Base-by-base conservation (phyloP, 805 yeast species). In the Starmerella khaoyaiensis region DNA sequence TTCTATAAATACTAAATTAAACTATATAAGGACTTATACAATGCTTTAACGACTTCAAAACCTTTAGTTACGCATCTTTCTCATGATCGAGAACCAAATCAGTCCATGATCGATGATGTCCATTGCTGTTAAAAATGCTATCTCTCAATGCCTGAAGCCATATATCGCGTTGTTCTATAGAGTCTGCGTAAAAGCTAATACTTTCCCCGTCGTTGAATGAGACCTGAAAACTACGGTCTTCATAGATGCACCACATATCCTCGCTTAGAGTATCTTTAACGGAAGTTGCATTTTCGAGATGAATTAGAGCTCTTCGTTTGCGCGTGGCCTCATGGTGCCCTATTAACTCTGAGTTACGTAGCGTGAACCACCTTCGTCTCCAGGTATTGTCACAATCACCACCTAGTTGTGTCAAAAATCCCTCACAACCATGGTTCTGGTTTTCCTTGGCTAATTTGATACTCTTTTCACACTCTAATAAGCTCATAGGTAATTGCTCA, bases 401-500 rank as follows among this genome's bases (percentile, higher is more conserved):
- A 18, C 97, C 97, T 51, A 81, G 86, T 59, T 86, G 97, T 47
- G 76, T 74, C 59, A 86, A 61, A 53, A 65, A 79, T 0, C 96
- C 96, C 55, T 81, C 44, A 76, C 51, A 28, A 10, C 37, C 34
- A 7, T 52, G 51, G 16, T 62, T 37, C 19, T 38, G 42, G 62
- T 61, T 59, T 24, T 41, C 36, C 21, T 57, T 2, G 35, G 48
- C 30, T 60, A 47, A 6, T 46, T 37, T 49, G 51, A 11, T 64
- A 61, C 29, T 40, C 28, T 28, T 31, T 26, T 38, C 44, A 31
- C 50, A 47, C 28, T 68, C 61, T 41, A 61, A 63, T 50, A 77
- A 72, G 47, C 79, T 72, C 8, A 66, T 55, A 1, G 84, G 84
- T 29, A 74, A 57, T 9, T 64, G 51, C 50, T 73, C 80, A 40